Conservation (phyloP, 1,139 yeast species). For the Saccharomyces hybrid region DNA sequence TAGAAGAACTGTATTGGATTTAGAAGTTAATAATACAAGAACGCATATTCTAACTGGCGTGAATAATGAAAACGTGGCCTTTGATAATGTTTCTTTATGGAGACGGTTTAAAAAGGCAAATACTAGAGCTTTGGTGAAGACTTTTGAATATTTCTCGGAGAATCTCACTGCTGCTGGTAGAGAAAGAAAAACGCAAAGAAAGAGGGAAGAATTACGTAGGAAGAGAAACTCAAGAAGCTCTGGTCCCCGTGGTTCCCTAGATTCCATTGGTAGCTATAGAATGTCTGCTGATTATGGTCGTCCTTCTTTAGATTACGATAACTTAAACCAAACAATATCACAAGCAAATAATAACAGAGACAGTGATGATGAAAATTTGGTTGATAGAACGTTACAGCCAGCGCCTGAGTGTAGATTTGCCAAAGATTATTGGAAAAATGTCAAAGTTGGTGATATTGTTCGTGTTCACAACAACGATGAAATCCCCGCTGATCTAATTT, state of each 20-base stretch:
- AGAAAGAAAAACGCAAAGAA: conserved; percentile 23
- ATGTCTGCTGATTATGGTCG: conserved; percentile 24
- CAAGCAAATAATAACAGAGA: neutral
- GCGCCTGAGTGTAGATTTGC: conserved; percentile 12
- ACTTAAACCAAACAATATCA: conserved; percentile 11
- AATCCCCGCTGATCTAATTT: too few relatives aligned
- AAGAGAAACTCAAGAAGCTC: conserved; percentile 7
- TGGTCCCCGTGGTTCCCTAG: conserved; percentile 26
- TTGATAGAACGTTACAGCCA: conserved; percentile 24
- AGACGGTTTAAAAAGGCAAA: conserved; percentile 51
- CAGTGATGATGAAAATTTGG: conserved; percentile 15
- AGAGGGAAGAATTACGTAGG: conserved; percentile 12
- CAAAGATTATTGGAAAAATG: too few relatives aligned
- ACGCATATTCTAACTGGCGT: conserved; percentile 70
- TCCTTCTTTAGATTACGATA: conserved; percentile 21
- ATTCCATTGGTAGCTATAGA: conserved; percentile 26
- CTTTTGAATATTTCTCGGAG: conserved; percentile 30
- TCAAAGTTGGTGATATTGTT: too few relatives aligned
- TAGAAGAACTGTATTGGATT: conserved; percentile 69
- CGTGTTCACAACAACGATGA: too few relatives aligned
- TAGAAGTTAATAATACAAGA: conserved; percentile 79
- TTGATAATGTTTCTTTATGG: conserved; percentile 50
- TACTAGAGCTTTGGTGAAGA: conserved; percentile 31
- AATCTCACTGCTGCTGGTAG: conserved; percentile 36
- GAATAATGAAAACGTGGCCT: conserved; percentile 64